phyloP scores from a whole-genome alignment of 1,284 basidiomycete genomes.

The Apiotrichum veenhuisii region DNA sequence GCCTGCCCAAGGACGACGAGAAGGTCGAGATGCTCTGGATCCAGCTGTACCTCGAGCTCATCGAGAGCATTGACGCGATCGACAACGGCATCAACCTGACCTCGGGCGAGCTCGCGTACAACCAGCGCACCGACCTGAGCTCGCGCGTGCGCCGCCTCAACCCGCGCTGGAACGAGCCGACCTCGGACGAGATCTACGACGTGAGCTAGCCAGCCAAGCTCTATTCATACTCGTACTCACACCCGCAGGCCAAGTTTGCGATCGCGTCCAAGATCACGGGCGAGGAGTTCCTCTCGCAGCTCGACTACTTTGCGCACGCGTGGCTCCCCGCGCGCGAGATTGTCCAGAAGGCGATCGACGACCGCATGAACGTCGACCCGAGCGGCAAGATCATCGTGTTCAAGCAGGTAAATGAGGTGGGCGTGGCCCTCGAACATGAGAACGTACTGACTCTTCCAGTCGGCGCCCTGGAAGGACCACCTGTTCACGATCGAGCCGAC shows the following conservation, averaged over 20 bases:
- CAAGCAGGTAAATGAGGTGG: conserved; percentile 58
- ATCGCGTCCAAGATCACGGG: conserved; percentile 81
- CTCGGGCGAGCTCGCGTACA: conserved; percentile 62
- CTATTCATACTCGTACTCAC: background rate
- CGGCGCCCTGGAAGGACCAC: conserved; percentile 67
- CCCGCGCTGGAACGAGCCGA: conserved; percentile 82
- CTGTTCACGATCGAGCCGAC: conserved; percentile 74
- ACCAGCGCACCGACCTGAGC: conserved; percentile 72
- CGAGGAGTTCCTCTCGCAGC: conserved; percentile 73
- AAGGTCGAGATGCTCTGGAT: conserved; percentile 71
- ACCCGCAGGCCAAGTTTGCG: conserved; percentile 63
- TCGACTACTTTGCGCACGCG: conserved; percentile 78
- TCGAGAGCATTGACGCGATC: conserved; percentile 89
- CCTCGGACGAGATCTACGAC: conserved; percentile 62
- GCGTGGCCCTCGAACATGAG: background rate
- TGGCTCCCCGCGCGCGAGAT: conserved; percentile 92
- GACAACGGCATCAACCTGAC: conserved; percentile 87
- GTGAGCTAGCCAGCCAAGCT: conserved; percentile 55
- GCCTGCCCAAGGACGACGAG: conserved; percentile 57
- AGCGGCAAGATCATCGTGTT: conserved; percentile 78
- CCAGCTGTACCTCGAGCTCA: conserved; percentile 88
- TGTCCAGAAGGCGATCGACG: conserved; percentile 64
- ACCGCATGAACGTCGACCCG: conserved; percentile 63
- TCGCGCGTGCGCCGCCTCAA: conserved; percentile 77
- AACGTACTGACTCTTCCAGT: conserved; percentile 30